Conservation (phyloP, 176 grass and related monocot species). For the Phyllostachys edulis region DNA sequence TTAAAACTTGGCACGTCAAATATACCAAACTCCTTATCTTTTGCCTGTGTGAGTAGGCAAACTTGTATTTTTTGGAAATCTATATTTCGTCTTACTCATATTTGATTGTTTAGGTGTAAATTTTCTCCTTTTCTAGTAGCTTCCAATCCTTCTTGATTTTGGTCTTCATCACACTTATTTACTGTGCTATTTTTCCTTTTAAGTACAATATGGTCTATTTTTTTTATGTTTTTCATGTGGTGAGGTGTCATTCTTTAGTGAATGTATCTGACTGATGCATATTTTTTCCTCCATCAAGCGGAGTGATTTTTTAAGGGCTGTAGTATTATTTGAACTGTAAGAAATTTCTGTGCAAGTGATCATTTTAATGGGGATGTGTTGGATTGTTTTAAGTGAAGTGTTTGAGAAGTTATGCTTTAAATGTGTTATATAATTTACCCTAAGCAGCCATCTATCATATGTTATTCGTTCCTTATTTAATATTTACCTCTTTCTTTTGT, state of each 20-base stretch:
- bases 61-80: neutral
- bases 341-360: neutral
- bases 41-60: slow-evolving; percentile 19
- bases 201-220: neutral
- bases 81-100: neutral
- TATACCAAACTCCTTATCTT: slow-evolving; percentile 4
- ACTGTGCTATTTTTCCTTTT: neutral
- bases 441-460: neutral
- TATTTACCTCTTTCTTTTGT: slow-evolving; percentile 32
- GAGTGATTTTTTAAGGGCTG: neutral
- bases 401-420: slow-evolving; percentile 1
- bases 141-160: slow-evolving; percentile 15
- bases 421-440: neutral
- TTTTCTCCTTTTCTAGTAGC: slow-evolving; percentile 3
- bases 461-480: slow-evolving; percentile 22
- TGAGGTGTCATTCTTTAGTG: neutral
- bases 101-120: neutral
- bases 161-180: neutral
- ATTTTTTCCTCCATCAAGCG: neutral
- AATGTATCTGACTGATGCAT: neutral
- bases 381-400: slow-evolving; percentile 22
- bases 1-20: neutral
- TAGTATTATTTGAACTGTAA: neutral
- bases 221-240: neutral
- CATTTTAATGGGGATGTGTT: slow-evolving; percentile 14